Percentiles rank a stretch among this genome's conserved stretches.
phyloP scores from a whole-genome alignment of 129 eudicot genomes.

The Tanacetum coccineum region DNA sequence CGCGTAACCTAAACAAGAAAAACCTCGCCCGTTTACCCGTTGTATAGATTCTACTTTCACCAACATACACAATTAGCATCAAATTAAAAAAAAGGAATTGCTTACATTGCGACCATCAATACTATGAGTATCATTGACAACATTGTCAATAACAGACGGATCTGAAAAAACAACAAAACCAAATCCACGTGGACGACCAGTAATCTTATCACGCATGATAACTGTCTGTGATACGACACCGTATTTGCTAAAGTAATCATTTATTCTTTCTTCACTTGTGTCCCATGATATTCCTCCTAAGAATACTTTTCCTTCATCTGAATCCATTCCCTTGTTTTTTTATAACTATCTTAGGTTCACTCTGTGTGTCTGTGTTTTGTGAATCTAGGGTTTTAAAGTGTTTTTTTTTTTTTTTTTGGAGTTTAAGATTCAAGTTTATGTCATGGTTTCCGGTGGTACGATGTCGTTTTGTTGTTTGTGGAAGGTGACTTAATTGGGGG shows the following conservation, averaged over 20 bases:
- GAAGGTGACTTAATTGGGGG: too few relatives aligned
- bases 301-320: conserved; percentile 61
- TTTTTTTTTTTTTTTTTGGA: too few relatives aligned
- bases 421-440: too few relatives aligned
- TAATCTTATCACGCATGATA: conserved; percentile 60
- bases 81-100: neutral
- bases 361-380: too few relatives aligned
- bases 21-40: too few relatives aligned
- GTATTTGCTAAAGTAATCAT: conserved; percentile 57
- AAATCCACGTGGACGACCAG: conserved; percentile 79
- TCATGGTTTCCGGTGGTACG: too few relatives aligned
- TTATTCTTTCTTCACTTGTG: conserved; percentile 44
- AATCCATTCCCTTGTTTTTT: conserved; percentile 28
- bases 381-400: too few relatives aligned
- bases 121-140: conserved; percentile 53
- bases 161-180: conserved; percentile 71
- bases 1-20: too few relatives aligned
- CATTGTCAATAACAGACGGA: conserved; percentile 56
- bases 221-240: conserved; percentile 65
- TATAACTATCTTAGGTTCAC: neutral
- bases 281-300: conserved; percentile 70
- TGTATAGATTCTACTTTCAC: too few relatives aligned
- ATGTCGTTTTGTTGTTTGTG: too few relatives aligned
- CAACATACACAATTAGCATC: neutral
- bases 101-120: conserved; percentile 61